Evolutionary conservation across 352 stramenopile genomes (phyloP).

Genomic region (Pythium brassicae): DNA sequence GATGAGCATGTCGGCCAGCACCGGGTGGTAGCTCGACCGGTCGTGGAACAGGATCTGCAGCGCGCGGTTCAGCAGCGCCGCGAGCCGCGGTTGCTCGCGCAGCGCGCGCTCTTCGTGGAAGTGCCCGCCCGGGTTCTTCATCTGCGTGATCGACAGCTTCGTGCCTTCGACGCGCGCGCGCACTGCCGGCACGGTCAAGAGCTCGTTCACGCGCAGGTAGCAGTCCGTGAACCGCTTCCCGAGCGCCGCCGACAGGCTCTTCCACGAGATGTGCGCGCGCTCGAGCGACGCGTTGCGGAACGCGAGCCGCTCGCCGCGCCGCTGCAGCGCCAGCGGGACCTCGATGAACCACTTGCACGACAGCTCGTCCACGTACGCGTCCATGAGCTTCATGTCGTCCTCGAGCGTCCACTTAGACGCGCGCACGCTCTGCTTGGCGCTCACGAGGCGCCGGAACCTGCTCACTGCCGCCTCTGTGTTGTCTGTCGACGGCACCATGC

Average conservation of each 20-base stretch:
- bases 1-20: slow-evolving; percentile 71
- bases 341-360: slow-evolving; percentile 78
- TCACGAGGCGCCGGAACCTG: slow-evolving; percentile 41
- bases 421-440: slow-evolving; percentile 45
- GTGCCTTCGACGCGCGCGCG: slow-evolving; percentile 54
- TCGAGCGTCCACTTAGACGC: slow-evolving; percentile 61
- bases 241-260: slow-evolving; percentile 46
- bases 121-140: slow-evolving; percentile 63
- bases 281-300: slow-evolving; percentile 57
- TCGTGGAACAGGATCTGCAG: slow-evolving; percentile 83
- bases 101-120: slow-evolving; percentile 74
- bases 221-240: slow-evolving; percentile 65
- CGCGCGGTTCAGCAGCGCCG: slow-evolving; percentile 58
- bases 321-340: slow-evolving; percentile 63
- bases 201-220: slow-evolving; percentile 63
- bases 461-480: slow-evolving; percentile 31
- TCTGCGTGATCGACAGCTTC: slow-evolving; percentile 51
- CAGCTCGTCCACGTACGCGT: slow-evolving; percentile 70
- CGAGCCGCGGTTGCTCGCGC: slow-evolving; percentile 49
- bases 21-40: slow-evolving; percentile 60
- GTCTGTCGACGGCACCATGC: slow-evolving; percentile 21
- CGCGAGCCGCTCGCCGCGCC: slow-evolving; percentile 51
- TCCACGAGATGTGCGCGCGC: slow-evolving; percentile 71
- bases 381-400: slow-evolving; percentile 60
- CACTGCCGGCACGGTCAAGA: slow-evolving; percentile 55